phyloP scores from a whole-genome alignment of 2,329 filamentous ascomycete species.

The Thermothelomyces thermophilus region DNA sequence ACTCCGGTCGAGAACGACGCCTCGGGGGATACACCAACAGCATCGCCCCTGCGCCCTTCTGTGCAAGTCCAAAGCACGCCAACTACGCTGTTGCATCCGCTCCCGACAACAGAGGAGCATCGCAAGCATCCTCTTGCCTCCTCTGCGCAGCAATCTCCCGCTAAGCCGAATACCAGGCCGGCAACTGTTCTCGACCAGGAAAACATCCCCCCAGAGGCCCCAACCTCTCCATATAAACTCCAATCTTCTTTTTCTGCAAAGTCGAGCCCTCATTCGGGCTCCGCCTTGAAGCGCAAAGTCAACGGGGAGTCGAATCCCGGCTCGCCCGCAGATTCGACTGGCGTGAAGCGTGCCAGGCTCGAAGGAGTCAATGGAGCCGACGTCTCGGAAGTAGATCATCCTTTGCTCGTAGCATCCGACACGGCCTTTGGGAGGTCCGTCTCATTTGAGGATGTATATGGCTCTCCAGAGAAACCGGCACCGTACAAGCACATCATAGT shows the following conservation, averaged over 20 bases:
- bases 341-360: slow-evolving; percentile 7
- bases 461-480: slow-evolving; percentile 22
- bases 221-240: neutral
- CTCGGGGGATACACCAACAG: neutral
- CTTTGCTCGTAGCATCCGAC: neutral
- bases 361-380: neutral
- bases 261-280: neutral
- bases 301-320: slow-evolving; percentile 1
- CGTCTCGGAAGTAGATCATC: neutral
- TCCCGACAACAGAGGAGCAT: neutral
- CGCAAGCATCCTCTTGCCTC: neutral
- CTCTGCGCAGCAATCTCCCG: neutral
- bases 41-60: neutral
- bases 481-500: slow-evolving; percentile 31
- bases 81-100: neutral
- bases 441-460: slow-evolving; percentile 32
- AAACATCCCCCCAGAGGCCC: neutral
- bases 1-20: neutral
- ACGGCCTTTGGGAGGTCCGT: slow-evolving; percentile 19
- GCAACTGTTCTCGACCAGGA: neutral
- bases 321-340: neutral
- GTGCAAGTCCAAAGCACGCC: neutral
- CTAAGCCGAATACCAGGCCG: neutral
- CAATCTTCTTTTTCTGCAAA: neutral
- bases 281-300: slow-evolving; percentile 12